phyloP scores from a whole-genome alignment of 768 basidiomycete species.

The Pleurotus ostreatus region DNA sequence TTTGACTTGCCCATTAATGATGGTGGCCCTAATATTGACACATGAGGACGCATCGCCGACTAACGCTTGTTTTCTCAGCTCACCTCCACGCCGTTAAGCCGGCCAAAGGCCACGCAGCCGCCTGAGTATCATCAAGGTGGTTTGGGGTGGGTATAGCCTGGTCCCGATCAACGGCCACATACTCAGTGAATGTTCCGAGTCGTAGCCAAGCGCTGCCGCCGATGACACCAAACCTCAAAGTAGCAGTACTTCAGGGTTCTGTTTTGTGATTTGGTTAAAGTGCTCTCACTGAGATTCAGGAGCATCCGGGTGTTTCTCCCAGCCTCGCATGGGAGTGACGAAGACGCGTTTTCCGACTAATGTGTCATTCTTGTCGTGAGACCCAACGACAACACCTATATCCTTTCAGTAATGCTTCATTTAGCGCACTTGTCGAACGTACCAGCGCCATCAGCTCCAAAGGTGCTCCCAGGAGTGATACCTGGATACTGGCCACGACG shows the following conservation, averaged over 20 bases:
- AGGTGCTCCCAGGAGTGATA: constrained; percentile 52
- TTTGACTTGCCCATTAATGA: constrained; percentile 61
- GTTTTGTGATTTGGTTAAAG: constrained; percentile 10
- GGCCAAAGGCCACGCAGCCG: constrained; percentile 74
- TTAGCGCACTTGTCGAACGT: not conserved
- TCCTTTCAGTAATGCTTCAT: not conserved
- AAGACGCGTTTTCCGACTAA: constrained; percentile 67
- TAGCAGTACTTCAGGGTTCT: not conserved
- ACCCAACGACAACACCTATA: constrained; percentile 60
- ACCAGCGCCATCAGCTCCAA: constrained; percentile 79
- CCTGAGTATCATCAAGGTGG: constrained; percentile 64
- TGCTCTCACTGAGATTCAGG: constrained; percentile 58
- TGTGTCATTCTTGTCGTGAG: constrained; percentile 46
- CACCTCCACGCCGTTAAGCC: constrained; percentile 86
- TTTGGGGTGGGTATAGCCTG: constrained; percentile 62
- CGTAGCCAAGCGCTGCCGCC: constrained; percentile 53
- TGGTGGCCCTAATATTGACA: constrained; percentile 44
- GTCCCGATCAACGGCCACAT: constrained; percentile 67
- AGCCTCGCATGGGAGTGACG: constrained; percentile 73
- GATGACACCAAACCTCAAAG: constrained; percentile 56
- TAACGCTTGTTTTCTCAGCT: constrained; percentile 10
- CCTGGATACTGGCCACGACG: constrained; percentile 64
- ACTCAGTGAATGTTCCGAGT: constrained; percentile 74
- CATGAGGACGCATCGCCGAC: not conserved
- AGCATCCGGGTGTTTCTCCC: constrained; percentile 58